phyloP scores from a whole-genome alignment of 1,284 basidiomycete species.

The Cystobasidium slooffiae region DNA sequence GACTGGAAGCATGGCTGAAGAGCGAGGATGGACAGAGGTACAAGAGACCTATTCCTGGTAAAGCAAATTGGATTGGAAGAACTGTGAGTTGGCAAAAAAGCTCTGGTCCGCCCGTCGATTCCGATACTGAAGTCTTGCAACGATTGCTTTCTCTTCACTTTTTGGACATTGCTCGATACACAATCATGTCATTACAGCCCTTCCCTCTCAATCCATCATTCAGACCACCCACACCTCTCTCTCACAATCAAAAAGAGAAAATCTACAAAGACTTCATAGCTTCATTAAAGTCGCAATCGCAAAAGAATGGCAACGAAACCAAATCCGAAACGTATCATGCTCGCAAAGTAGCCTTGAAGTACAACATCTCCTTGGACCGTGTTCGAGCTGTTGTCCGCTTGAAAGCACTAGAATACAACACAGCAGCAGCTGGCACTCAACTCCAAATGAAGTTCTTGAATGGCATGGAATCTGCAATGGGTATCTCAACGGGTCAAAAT shows the following conservation, averaged over 20 bases:
- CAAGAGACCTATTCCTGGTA: constrained; percentile 36
- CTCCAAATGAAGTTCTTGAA: constrained; percentile 39
- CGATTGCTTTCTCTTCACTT: not conserved
- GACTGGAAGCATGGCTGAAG: constrained; percentile 38
- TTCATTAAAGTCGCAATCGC: constrained; percentile 57
- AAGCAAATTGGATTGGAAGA: constrained; percentile 44
- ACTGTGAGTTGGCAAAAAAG: constrained; percentile 8
- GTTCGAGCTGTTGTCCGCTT: constrained; percentile 76
- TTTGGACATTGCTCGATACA: constrained; percentile 6
- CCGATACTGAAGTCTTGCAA: not conserved
- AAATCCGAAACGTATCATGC: constrained; percentile 62
- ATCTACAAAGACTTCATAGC: constrained; percentile 62
- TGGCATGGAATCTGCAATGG: constrained; percentile 44
- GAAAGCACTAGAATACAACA: constrained; percentile 68
- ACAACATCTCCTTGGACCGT: constrained; percentile 71
- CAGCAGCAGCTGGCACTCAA: constrained; percentile 6
- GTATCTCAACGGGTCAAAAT: constrained; percentile 23
- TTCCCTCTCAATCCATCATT: constrained; percentile 82
- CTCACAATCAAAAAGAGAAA: constrained; percentile 63
- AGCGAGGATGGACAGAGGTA: constrained; percentile 35
- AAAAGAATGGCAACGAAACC: constrained; percentile 3
- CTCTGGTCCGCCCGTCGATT: not conserved
- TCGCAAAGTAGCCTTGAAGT: constrained; percentile 65
- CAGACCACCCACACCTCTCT: constrained; percentile 73
- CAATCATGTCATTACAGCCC: constrained; percentile 58